phyloP scores from a whole-genome alignment of 164 flowering plant species.

The Kingdonia uniflora region DNA sequence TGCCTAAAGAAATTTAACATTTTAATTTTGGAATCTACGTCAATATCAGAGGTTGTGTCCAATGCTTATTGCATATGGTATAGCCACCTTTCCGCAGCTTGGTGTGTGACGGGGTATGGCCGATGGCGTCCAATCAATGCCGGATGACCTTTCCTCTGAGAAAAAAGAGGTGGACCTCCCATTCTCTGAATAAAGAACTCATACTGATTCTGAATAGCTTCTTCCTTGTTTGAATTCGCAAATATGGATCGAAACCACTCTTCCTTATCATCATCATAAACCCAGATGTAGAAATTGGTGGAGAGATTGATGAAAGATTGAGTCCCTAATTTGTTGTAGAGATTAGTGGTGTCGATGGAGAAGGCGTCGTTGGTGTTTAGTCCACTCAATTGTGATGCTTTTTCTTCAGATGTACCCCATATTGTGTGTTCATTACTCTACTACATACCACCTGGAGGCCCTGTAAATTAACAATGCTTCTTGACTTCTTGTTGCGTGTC shows the following conservation, averaged over 20 bases:
- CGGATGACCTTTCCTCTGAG: constrained; percentile 90
- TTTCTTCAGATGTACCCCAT: too few relatives aligned
- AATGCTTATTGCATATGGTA: constrained; percentile 82
- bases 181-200: constrained; percentile 94
- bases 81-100: constrained; percentile 91
- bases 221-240: constrained; percentile 71
- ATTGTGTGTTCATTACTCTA: too few relatives aligned
- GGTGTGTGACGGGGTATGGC: constrained; percentile 82
- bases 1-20: constrained; percentile 96
- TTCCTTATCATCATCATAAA: constrained; percentile 86
- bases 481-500: too few relatives aligned
- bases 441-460: too few relatives aligned
- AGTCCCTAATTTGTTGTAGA: constrained; percentile 63
- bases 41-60: constrained; percentile 49
- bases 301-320: constrained; percentile 79
- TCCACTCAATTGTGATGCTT: constrained; percentile 89
- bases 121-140: constrained; percentile 88
- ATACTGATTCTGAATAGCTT: constrained; percentile 85
- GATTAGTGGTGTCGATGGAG: constrained; percentile 63
- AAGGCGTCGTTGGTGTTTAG: constrained; percentile 58
- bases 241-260: constrained; percentile 92
- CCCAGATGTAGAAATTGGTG: constrained; percentile 87
- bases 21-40: constrained; percentile 60
- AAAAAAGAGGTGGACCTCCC: constrained; percentile 90
- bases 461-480: too few relatives aligned